Evolutionary conservation across 2,329 filamentous ascomycete species (phyloP).

Genomic region (Chrysoporthe cubensis): DNA sequence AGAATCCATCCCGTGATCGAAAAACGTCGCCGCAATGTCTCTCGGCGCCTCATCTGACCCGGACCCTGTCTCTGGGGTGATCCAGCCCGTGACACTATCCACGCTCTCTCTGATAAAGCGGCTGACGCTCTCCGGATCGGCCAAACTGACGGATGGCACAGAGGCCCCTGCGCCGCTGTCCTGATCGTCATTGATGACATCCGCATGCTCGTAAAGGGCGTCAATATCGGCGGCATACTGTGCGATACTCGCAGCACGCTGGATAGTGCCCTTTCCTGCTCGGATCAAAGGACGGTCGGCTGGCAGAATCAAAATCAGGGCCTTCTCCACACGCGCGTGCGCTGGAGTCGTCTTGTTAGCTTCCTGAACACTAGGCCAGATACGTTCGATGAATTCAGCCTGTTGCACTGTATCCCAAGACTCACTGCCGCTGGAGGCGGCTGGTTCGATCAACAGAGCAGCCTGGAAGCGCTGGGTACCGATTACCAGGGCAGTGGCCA

Average conservation of each 20-base stretch:
- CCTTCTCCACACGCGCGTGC: constrained; percentile 39
- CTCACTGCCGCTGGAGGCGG: not conserved
- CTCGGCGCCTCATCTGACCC: too few species aligned
- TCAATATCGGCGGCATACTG: constrained; percentile 27
- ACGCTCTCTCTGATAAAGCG: constrained; percentile 14
- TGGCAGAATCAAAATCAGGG: constrained; percentile 43
- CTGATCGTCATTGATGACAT: not conserved
- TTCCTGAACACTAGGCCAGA: constrained; percentile 20
- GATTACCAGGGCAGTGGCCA: constrained; percentile 7
- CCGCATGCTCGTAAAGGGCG: not conserved
- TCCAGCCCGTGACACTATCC: constrained; percentile 11
- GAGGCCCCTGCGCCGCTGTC: not conserved
- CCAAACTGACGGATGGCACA: not conserved
- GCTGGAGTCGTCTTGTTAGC: constrained; percentile 18
- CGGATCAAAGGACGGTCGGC: constrained; percentile 36
- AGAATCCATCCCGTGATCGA: constrained; percentile 31
- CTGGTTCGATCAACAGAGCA: constrained; percentile 45
- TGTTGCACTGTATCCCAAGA: constrained; percentile 36
- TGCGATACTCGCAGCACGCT: constrained; percentile 7
- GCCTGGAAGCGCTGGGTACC: constrained; percentile 4
- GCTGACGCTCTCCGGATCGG: not conserved
- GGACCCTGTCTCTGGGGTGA: too few species aligned
- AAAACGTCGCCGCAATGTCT: constrained; percentile 20
- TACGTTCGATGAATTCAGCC: constrained; percentile 25
- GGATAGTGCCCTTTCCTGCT: constrained; percentile 17